These are phyloP conservation scores for Pseudoscleropodium purum DNA, from an alignment of 225 moss, liverwort and hornwort species.

Conservation along the genomic window DNA sequence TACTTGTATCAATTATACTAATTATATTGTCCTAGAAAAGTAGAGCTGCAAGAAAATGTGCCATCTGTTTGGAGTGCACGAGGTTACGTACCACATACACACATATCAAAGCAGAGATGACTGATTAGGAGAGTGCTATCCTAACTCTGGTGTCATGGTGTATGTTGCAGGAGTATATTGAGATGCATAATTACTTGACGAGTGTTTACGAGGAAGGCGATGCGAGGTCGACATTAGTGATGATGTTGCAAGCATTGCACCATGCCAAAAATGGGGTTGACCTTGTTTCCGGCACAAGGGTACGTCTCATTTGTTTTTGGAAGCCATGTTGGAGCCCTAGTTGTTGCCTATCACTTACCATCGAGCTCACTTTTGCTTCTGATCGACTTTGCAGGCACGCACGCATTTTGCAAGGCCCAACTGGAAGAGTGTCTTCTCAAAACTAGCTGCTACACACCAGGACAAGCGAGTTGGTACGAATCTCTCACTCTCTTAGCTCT, in stretches of 20 bases:
- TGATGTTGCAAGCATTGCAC: slow-evolving; percentile 98
- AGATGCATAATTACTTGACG: slow-evolving; percentile 98
- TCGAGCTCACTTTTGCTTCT: neutral
- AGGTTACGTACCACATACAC: neutral
- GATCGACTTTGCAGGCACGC: slow-evolving; percentile 46
- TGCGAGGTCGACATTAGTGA: slow-evolving; percentile 81
- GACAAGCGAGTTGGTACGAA: slow-evolving; percentile 75
- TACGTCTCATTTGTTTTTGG: neutral
- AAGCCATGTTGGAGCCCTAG: neutral
- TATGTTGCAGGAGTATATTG: slow-evolving; percentile 72
- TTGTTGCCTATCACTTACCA: neutral
- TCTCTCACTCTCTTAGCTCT: neutral
- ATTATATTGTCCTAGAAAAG: neutral
- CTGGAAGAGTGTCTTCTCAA: slow-evolving; percentile 97
- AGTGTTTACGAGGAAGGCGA: slow-evolving; percentile 99
- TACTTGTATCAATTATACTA: neutral
- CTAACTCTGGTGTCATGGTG: neutral
- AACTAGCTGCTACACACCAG: slow-evolving; percentile 65
- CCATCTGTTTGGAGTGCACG: neutral
- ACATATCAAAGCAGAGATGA: neutral
- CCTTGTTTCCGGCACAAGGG: slow-evolving; percentile 94
- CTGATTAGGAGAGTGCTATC: neutral
- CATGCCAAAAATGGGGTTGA: slow-evolving; percentile 95
- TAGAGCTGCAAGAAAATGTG: neutral
- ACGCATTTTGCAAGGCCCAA: slow-evolving; percentile 98